Evolutionary conservation across 345 rosid genomes (phyloP).

Genomic region (Pistacia integerrima): DNA sequence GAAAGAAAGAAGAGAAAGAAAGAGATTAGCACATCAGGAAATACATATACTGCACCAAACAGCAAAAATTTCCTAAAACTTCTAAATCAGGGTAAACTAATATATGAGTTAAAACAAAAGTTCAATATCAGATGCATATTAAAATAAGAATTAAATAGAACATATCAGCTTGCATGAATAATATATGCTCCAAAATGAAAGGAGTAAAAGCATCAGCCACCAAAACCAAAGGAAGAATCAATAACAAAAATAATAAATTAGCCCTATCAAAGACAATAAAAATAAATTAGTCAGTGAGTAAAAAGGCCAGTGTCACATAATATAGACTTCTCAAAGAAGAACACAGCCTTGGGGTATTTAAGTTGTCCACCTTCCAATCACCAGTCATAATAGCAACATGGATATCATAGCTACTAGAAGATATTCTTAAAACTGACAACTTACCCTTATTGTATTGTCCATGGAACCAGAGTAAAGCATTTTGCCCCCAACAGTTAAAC

Average conservation of each 20-base stretch:
- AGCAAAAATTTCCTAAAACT: background rate
- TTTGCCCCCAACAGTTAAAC: slow-evolving; percentile 12
- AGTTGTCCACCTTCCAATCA: background rate
- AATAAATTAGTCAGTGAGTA: background rate
- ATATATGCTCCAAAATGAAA: background rate
- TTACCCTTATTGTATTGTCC: slow-evolving; percentile 15
- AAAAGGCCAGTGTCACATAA: background rate
- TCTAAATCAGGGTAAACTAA: background rate
- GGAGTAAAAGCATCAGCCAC: background rate
- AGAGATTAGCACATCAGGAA: background rate
- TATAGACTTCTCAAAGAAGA: background rate
- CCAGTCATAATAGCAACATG: background rate
- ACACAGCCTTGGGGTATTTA: background rate
- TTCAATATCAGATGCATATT: background rate
- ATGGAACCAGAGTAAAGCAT: slow-evolving; percentile 19
- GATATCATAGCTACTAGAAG: background rate
- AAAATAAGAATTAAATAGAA: background rate
- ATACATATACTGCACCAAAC: background rate
- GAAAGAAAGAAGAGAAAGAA: background rate
- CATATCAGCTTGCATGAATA: background rate
- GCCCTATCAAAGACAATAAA: background rate
- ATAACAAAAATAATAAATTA: too few species aligned
- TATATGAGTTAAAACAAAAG: background rate
- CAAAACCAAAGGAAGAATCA: background rate
- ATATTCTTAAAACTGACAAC: background rate